These are phyloP conservation scores for Smittium mucronatum DNA, from an alignment of 371 early-diverging fungal species.

Conservation along the genomic window DNA sequence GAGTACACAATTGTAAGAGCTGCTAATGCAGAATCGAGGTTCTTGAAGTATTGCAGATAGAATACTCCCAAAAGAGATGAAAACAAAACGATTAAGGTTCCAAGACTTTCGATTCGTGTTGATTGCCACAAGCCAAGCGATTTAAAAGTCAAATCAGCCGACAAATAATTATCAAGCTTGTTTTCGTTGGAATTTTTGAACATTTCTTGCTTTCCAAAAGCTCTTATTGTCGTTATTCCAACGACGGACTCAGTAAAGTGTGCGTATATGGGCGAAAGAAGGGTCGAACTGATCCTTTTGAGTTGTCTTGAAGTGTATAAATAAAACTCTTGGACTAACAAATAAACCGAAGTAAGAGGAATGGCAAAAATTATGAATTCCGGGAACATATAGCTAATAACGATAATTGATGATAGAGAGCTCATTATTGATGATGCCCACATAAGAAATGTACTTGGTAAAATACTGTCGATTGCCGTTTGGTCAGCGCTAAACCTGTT, in stretches of 20 bases:
- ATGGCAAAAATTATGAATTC: slow-evolving; percentile 39
- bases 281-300: slow-evolving; percentile 72
- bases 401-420: slow-evolving; percentile 50
- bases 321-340: slow-evolving; percentile 45
- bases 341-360: slow-evolving; percentile 30
- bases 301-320: slow-evolving; percentile 66
- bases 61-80: too few species aligned
- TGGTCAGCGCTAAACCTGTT: slow-evolving; percentile 81
- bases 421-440: slow-evolving; percentile 48
- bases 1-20: too few species aligned
- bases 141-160: too few species aligned
- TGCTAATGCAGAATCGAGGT: too few species aligned
- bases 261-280: slow-evolving; percentile 57
- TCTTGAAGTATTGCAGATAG: too few species aligned
- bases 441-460: slow-evolving; percentile 53
- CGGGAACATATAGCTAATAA: slow-evolving; percentile 48
- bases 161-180: too few species aligned
- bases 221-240: slow-evolving; percentile 39
- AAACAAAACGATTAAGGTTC: too few species aligned
- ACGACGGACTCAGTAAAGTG: slow-evolving; percentile 43
- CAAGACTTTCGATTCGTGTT: too few species aligned
- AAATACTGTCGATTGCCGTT: slow-evolving; percentile 56
- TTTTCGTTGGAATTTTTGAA: too few species aligned
- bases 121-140: too few species aligned
- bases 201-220: slow-evolving; percentile 42